phyloP scores from a whole-genome alignment of 805 yeast genomes.

The Hanseniaspora valbyensis region DNA sequence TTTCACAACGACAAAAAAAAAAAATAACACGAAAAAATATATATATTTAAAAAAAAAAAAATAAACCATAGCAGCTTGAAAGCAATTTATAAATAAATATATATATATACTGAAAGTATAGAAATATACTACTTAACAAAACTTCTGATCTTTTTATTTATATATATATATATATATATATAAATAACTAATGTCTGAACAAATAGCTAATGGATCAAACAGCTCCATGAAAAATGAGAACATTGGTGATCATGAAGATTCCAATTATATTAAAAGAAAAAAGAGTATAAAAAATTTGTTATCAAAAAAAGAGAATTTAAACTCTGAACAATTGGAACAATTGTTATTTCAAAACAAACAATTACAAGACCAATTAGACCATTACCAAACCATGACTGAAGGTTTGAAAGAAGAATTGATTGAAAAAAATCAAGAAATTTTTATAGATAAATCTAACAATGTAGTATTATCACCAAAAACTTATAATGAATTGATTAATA shows the following conservation, averaged over 20 bases:
- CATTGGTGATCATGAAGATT: slow-evolving; percentile 12
- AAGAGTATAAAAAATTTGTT: slow-evolving; percentile 14
- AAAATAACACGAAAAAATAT: too few relatives aligned
- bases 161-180: too few relatives aligned
- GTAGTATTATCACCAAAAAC: slow-evolving; percentile 20
- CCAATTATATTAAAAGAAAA: slow-evolving; percentile 14
- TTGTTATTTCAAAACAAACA: slow-evolving; percentile 5
- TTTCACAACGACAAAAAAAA: too few relatives aligned
- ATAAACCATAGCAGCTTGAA: too few relatives aligned
- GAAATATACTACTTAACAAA: too few relatives aligned
- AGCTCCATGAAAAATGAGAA: slow-evolving; percentile 11
- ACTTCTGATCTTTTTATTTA: too few relatives aligned
- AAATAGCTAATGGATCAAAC: background rate
- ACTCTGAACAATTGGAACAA: slow-evolving; percentile 4
- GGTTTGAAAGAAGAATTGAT: slow-evolving; percentile 19
- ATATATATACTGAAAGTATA: too few relatives aligned
- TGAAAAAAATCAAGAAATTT: slow-evolving; percentile 15
- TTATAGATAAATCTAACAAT: slow-evolving; percentile 19
- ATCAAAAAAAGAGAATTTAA: slow-evolving; percentile 13
- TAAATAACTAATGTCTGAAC: too few relatives aligned
- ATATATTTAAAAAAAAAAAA: too few relatives aligned
- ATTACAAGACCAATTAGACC: slow-evolving; percentile 17
- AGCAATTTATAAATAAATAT: too few relatives aligned
- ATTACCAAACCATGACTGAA: slow-evolving; percentile 22
- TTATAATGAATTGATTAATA: slow-evolving; percentile 15